Base-by-base conservation (phyloP, 345 rosid species). In the Garcia nutans region DNA sequence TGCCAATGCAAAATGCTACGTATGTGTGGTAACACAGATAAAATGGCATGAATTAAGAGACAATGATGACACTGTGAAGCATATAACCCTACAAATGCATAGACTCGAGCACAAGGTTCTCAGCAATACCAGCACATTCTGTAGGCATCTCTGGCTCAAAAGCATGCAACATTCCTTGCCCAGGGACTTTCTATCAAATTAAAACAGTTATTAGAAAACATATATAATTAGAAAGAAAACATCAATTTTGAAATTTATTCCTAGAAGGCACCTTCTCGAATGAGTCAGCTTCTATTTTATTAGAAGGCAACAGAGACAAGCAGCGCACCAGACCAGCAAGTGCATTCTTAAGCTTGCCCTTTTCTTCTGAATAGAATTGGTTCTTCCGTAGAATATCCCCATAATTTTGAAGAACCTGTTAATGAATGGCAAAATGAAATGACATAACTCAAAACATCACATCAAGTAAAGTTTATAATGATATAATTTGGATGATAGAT, bases 351-450 rank as follows among this genome's bases (percentile, higher is more conserved):
- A 93, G 89, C 83, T 88, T 88, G 77, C 86, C 86, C 82, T 87
- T 93, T 59, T 92, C 96, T 84, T 91, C 88, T 71, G 86, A 83
- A 80, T 87, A 82, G 62, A 88, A 88, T 72, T 87, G 94, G 73
- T 85, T 88, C 50, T 88, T 87, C 82, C 74, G 84, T 71, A 96
- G 81, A 66, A 93, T 85, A 82, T 87, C 88, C 68, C 86, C 89
- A 86, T 88, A 96, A 82, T 85, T 89, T 81, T 88, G 91, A 65
- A 96, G 91, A 84, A 96, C 82, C 99, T 96, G 83, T 71, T 62
- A 61, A 54, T 22, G 56, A 58, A 70, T 76, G 26, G 26, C 60
- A 50, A 62, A 59, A 66, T 50, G 9, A 68, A 76, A 64, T 54
- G 75, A 70, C 59, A 75, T 65, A n/a, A 20, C 63, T 61, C 61